Evolutionary conservation across 495 filamentous ascomycete genomes (phyloP).

Genomic region (Jackrogersella minutella): DNA sequence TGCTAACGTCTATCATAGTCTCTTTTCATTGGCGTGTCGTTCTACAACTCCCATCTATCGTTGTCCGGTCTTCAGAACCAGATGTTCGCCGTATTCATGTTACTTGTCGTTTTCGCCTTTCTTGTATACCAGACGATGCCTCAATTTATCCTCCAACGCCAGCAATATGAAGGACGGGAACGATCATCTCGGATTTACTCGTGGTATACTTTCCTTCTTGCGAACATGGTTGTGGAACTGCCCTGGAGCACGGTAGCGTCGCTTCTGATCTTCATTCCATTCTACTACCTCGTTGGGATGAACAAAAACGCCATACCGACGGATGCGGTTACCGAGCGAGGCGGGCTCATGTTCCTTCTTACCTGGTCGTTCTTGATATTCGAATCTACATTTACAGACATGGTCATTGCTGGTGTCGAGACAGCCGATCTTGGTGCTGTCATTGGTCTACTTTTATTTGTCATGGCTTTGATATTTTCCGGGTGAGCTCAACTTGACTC

Average conservation of each 20-base stretch:
- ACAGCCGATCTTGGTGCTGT: constrained; percentile 69
- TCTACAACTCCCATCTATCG: constrained; percentile 72
- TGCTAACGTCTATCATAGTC: constrained; percentile 21
- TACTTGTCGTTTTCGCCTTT: constrained; percentile 76
- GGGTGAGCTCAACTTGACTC: not conserved
- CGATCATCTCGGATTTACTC: constrained; percentile 81
- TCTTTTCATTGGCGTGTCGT: constrained; percentile 87
- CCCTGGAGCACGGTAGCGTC: constrained; percentile 78
- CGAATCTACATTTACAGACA: constrained; percentile 70
- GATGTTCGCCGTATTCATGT: constrained; percentile 85
- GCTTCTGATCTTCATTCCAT: constrained; percentile 70
- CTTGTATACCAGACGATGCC: constrained; percentile 85
- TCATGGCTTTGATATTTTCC: constrained; percentile 14
- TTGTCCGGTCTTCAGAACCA: constrained; percentile 85
- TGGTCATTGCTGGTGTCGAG: constrained; percentile 72
- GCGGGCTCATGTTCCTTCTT: constrained; percentile 72
- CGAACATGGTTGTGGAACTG: constrained; percentile 75
- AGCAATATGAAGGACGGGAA: constrained; percentile 84
- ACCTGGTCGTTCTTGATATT: constrained; percentile 71
- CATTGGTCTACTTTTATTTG: constrained; percentile 47
- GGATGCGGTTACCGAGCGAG: constrained; percentile 61
- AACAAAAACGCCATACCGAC: constrained; percentile 71
- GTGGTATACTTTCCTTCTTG: constrained; percentile 83
- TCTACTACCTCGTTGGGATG: constrained; percentile 83
- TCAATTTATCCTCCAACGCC: constrained; percentile 76